Percentiles rank a stretch among this genome's conserved stretches.
Conservation (phyloP, 1,284 basidiomycete species). For the Rhodotorula sp. region DNA sequence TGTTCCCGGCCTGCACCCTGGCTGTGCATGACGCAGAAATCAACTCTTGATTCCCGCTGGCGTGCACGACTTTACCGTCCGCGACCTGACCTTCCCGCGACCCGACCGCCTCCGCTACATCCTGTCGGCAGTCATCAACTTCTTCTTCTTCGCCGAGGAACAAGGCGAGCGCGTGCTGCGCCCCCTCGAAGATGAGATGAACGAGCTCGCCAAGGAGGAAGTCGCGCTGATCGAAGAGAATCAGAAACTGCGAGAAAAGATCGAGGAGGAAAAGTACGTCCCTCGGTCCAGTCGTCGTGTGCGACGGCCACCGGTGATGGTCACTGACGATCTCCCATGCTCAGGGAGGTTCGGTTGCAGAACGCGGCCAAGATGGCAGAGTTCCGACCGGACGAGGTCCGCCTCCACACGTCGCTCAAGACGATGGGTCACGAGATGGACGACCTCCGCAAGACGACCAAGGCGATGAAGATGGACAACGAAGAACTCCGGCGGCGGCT, state of each 20-base stretch:
- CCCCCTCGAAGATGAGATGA: constrained; percentile 57
- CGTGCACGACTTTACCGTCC: constrained; percentile 70
- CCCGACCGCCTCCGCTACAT: constrained; percentile 66
- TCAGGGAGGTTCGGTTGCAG: constrained; percentile 10
- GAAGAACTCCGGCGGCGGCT: constrained; percentile 9
- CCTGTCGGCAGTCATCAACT: constrained; percentile 86
- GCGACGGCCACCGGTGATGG: no score
- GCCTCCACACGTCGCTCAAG: neutral
- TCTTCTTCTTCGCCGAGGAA: constrained; percentile 81
- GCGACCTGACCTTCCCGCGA: constrained; percentile 71
- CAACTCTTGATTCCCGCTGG: constrained; percentile 55
- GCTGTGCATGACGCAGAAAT: constrained; percentile 24
- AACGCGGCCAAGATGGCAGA: constrained; percentile 19
- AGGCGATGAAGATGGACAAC: constrained; percentile 15
- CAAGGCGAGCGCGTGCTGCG: constrained; percentile 60
- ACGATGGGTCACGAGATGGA: constrained; percentile 16
- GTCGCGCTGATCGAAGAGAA: constrained; percentile 18
- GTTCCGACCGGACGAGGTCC: constrained; percentile 1
- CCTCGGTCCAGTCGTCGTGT: no score
- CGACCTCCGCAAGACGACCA: constrained; percentile 5
- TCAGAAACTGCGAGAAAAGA: constrained; percentile 15
- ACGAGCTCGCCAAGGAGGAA: constrained; percentile 21
- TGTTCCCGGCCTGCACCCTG: neutral
- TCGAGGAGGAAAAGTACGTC: constrained; percentile 19
- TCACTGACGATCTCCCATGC: neutral